Evolutionary conservation across 1,284 basidiomycete species (phyloP).

Genomic region (Anthracocystis walkeri): DNA sequence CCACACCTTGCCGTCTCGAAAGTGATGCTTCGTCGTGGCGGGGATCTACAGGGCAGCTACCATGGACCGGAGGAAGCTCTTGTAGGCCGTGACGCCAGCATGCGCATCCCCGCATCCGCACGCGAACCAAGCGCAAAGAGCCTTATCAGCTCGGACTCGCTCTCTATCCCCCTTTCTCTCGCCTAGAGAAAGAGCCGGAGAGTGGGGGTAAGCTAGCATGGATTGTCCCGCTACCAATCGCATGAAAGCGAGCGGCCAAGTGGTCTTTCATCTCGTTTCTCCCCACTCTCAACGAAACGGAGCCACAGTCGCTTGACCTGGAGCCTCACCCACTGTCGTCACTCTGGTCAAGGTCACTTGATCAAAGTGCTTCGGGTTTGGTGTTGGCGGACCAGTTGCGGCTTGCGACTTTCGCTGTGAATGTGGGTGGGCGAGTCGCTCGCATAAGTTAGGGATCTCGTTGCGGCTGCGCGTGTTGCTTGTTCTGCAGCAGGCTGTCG

Average conservation of each 20-base stretch:
- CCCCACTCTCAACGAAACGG: constrained; percentile 1
- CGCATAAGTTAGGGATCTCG: not conserved
- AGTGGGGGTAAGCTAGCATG: constrained; percentile 1
- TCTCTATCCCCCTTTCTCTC: not conserved
- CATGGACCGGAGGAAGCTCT: not conserved
- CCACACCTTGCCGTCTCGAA: no score
- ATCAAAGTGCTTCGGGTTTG: no score
- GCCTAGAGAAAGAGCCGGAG: not conserved
- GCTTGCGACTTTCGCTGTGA: no score
- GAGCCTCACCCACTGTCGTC: no score
- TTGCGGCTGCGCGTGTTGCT: constrained; percentile 4
- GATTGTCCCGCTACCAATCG: constrained; percentile 4
- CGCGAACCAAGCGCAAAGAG: constrained; percentile 6
- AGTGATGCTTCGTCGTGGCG: no score
- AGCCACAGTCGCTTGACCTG: not conserved
- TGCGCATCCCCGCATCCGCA: not conserved
- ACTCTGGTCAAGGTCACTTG: no score
- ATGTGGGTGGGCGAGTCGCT: no score
- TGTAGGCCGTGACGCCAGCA: no score
- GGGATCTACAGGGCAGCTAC: no score
- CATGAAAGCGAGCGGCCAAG: constrained; percentile 2
- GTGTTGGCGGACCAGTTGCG: no score
- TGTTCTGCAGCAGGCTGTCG: not conserved
- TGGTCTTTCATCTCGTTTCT: not conserved
- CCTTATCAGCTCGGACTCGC: not conserved